These are phyloP conservation scores for Colletotrichum lupini DNA, from an alignment of 2,329 filamentous ascomycete genomes.

Conservation along the genomic window DNA sequence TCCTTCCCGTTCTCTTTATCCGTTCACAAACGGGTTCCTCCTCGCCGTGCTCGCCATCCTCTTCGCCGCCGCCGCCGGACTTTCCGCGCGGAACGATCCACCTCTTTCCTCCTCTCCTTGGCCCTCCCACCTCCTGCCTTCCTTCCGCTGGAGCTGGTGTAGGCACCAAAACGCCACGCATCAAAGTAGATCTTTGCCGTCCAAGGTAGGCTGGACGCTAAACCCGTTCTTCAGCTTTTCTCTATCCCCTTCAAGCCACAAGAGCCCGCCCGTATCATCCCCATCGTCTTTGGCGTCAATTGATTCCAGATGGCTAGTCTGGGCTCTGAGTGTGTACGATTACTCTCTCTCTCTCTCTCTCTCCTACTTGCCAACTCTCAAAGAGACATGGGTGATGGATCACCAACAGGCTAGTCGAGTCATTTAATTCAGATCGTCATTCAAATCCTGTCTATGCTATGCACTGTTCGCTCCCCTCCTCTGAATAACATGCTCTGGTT, in stretches of 20 bases:
- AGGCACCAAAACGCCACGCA: too few relatives aligned
- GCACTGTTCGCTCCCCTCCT: neutral
- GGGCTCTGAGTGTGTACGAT: neutral
- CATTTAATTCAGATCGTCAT: constrained; percentile 12
- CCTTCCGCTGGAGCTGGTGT: neutral
- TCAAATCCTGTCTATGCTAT: constrained; percentile 11
- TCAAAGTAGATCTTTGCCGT: neutral
- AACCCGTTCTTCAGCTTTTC: neutral
- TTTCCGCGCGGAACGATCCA: too few relatives aligned
- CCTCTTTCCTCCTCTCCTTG: neutral
- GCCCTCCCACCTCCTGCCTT: neutral
- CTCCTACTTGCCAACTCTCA: too few relatives aligned
- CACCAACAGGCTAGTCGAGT: neutral
- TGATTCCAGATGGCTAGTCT: neutral
- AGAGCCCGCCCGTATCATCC: neutral
- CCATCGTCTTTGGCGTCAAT: neutral
- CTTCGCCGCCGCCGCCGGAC: neutral
- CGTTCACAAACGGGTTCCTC: too few relatives aligned
- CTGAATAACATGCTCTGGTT: neutral
- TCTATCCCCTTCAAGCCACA: neutral
- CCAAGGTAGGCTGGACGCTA: neutral
- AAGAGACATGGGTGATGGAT: neutral
- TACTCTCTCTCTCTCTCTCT: neutral
- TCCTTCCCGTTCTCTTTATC: too few relatives aligned
- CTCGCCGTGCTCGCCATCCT: too few relatives aligned